Conservation (phyloP, 371 early-diverging fungal genomes). For the Mortierella sp. region DNA sequence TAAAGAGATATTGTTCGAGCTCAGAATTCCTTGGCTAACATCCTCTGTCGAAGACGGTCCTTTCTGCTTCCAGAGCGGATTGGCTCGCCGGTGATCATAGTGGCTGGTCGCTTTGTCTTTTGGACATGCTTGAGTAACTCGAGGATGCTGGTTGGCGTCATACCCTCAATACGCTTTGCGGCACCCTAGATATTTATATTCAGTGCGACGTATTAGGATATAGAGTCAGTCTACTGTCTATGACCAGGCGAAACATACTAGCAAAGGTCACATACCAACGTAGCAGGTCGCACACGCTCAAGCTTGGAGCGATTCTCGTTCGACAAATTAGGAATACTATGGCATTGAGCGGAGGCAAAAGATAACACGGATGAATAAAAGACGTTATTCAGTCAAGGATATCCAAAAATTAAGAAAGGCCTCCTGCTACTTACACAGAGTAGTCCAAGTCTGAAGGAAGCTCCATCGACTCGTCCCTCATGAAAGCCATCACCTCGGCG, state of each 20-base stretch:
- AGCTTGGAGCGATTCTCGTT: slow-evolving; percentile 81
- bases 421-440: slow-evolving; percentile 57
- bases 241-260: background rate
- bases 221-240: background rate
- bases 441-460: slow-evolving; percentile 80
- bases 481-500: slow-evolving; percentile 71
- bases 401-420: background rate
- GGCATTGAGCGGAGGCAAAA: background rate
- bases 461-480: slow-evolving; percentile 75
- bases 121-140: slow-evolving; percentile 75
- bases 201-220: background rate
- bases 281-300: slow-evolving; percentile 75
- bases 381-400: background rate
- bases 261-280: slow-evolving; percentile 64
- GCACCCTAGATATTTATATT: slow-evolving; percentile 67
- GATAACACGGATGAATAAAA: background rate
- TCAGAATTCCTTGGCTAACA: slow-evolving; percentile 41
- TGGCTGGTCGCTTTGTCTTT: slow-evolving; percentile 35
- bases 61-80: slow-evolving; percentile 39
- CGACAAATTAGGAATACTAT: slow-evolving; percentile 75
- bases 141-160: slow-evolving; percentile 84
- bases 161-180: slow-evolving; percentile 88
- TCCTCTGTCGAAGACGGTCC: slow-evolving; percentile 45
- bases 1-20: background rate
- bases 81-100: slow-evolving; percentile 38